Percentiles rank a stretch among this genome's conserved stretches.
Evolutionary conservation across 148 eudicot species (phyloP).

Genomic region (Rhododendron ovatum): DNA sequence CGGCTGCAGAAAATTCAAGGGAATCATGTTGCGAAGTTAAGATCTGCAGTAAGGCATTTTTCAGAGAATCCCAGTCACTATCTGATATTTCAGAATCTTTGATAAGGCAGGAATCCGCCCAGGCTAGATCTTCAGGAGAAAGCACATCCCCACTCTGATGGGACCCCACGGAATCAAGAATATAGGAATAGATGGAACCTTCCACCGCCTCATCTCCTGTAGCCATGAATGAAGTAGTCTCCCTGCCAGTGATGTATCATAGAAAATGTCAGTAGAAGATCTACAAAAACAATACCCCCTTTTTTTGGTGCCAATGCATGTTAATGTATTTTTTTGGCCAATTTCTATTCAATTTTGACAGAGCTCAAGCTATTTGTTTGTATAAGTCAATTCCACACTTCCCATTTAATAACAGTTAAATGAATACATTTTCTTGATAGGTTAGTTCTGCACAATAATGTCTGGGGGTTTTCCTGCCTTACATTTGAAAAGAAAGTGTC

Average conservation of each 20-base stretch:
- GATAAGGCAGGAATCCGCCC: slow-evolving; percentile 72
- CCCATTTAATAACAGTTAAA: neutral
- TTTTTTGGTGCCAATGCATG: neutral
- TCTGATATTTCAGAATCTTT: slow-evolving; percentile 29
- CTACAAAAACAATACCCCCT: neutral
- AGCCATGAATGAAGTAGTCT: slow-evolving; percentile 22
- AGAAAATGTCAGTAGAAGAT: neutral
- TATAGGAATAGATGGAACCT: slow-evolving; percentile 10
- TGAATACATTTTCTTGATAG: neutral
- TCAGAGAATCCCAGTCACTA: slow-evolving; percentile 43
- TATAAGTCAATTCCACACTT: neutral
- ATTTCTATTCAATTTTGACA: neutral
- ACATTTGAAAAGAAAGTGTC: neutral
- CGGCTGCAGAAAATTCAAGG: slow-evolving; percentile 9
- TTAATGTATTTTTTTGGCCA: neutral
- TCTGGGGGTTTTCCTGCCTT: neutral
- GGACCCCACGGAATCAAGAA: slow-evolving; percentile 15
- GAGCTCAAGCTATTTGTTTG: neutral
- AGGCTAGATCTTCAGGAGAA: slow-evolving; percentile 54
- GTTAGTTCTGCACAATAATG: neutral
- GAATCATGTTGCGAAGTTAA: slow-evolving; percentile 26
- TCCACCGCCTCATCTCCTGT: slow-evolving; percentile 29
- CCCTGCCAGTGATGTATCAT: neutral
- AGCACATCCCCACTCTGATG: slow-evolving; percentile 19
- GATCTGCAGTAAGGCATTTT: slow-evolving; percentile 45